Base-by-base conservation (phyloP, 106 monocot species). In the Apostasia shenzhenica region DNA sequence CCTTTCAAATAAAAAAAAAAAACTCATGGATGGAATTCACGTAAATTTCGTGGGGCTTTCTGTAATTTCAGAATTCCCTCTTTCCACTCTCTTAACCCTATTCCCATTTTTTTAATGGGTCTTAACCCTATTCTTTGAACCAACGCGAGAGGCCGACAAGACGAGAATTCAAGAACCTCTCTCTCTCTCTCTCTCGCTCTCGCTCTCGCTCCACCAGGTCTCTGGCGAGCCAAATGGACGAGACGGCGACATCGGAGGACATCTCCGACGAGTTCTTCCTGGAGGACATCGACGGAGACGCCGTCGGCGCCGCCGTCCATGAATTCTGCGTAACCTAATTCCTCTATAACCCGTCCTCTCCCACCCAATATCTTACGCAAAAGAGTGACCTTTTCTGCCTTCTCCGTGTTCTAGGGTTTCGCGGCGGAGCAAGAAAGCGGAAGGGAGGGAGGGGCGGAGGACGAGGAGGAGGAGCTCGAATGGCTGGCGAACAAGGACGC, bases 391-490 rank as follows among this genome's bases (percentile, higher is more conserved):
- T 59, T 53, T 50, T 11, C 40, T 43, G 7, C 8, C 57, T 66
- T 65, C 37, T 9, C n/a, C 12, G 13, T 48, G 40, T 81, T 55
- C 7, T 63, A 71, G 80, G 77, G 54, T 8, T 70, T 77, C 8
- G n/a, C 53, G 57, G 55, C 53, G 59, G 62, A 57, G 60, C 76
- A 56, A 1, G 75, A 8, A 14, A 67, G 59, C 40, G 59, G 44
- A 48, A 76, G 55, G 39, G 75, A 57, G 40, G 13, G 10, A n/a
- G 57, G 2, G 44, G 48, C 38, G 55, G 80, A 62, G 53, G 71
- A 71, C 6, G 79, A 76, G 14, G 81, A 84, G 52, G 91, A 87
- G 63, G 88, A 88, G 59, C 72, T 88, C 59, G 88, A 88, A 73
- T 86, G 86, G 86, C 73, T 86, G 2, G 67, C 76, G 26, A 79